Conservation (phyloP, 2,329 filamentous ascomycete genomes). For the Aspergillus persii region DNA sequence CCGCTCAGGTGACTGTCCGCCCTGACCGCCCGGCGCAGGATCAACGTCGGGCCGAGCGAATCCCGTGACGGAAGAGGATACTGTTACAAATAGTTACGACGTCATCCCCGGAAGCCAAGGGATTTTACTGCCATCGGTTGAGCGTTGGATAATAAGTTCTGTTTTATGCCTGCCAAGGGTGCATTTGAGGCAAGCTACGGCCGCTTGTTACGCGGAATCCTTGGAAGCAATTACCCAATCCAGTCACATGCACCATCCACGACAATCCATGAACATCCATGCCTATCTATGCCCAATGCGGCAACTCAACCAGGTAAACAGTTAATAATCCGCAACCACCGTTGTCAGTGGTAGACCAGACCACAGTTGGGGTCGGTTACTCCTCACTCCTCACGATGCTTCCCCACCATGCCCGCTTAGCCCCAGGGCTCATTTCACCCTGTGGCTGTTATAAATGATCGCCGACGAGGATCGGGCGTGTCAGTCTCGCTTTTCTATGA, state of each 20-base stretch:
- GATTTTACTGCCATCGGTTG: background rate
- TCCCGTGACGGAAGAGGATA: background rate
- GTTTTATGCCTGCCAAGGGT: too few species aligned
- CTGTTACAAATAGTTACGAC: background rate
- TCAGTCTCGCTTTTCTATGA: background rate
- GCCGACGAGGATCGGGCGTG: background rate
- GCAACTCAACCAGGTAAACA: background rate
- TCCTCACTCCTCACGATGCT: background rate
- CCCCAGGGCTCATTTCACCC: background rate
- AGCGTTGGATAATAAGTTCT: too few species aligned
- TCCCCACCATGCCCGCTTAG: background rate
- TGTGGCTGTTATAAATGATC: background rate
- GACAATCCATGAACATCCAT: background rate
- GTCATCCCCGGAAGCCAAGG: background rate
- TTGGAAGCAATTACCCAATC: background rate
- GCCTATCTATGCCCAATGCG: background rate
- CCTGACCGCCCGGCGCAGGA: constrained; percentile 4
- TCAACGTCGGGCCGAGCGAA: constrained; percentile 9
- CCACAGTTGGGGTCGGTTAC: background rate
- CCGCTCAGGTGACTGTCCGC: background rate
- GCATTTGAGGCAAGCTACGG: too few species aligned
- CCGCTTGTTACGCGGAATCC: too few species aligned
- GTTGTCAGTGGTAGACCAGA: background rate
- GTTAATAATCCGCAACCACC: background rate
- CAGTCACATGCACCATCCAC: background rate